Base-by-base conservation (phyloP, 1,284 basidiomycete species). In the Porphyrellus sp. region DNA sequence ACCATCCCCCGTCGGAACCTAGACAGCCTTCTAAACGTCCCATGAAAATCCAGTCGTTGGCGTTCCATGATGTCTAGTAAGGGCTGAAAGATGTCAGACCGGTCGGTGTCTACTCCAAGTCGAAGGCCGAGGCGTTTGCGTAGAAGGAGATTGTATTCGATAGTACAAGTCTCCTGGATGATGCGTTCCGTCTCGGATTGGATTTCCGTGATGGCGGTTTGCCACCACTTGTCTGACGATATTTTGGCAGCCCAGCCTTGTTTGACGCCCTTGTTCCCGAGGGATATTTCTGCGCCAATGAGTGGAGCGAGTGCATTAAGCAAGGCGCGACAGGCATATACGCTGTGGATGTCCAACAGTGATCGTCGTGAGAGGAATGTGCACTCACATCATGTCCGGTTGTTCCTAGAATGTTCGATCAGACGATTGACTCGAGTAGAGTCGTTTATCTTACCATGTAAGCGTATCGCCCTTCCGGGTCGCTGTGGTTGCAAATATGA, bases 401-500 rank as follows among this genome's bases (percentile, higher is more conserved):
- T 80, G 83, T 61, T 71, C 72, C 77, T 79, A 49, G 5, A 46
- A 42, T 0, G 18, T 20, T 31, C 53, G 38, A 49, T 59, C 16
- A 61, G 56, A 42, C 38, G 39, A 34, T 11, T 11, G 16, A 43
- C 20, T 34, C 20, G 20, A n/a, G 40, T 16, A 5, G 49, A 15
- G 20, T 33, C 35, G 18, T 47, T 21, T 27, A n/a, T 55, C 73
- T 54, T 61, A 86, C 86, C 72, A 81, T 81, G 75, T 94, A 98
- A 3, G 89, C 79, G 66, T 98, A 99, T 38, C 94, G 78, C 0
- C 94, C 94, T 49, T 79, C 78, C 27, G 84, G 82, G 65, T 99
- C 96, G 1, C 86, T 86, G 67, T 98, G 94, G 64, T 98, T 98
- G 77, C 95, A 98, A 53, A 98, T 90, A 63, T 96, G 93, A 48